phyloP scores from a whole-genome alignment of 192 early-diverging fungal genomes.

The Backusella luteola region DNA sequence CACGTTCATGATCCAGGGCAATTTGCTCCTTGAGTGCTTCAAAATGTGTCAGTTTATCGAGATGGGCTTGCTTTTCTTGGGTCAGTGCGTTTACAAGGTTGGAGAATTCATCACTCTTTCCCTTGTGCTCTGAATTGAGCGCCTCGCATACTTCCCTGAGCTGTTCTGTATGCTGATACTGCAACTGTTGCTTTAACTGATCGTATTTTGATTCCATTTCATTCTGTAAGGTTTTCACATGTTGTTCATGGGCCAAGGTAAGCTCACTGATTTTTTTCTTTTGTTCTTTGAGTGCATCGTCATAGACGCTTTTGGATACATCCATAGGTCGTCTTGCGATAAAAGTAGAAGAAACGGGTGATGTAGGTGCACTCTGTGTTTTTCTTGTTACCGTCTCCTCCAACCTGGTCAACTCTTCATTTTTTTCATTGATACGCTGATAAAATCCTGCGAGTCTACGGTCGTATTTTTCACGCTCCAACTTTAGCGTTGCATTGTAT shows the following conservation, averaged over 20 bases:
- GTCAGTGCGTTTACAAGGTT: not conserved
- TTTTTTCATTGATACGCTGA: not conserved
- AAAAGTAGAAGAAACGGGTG: not conserved
- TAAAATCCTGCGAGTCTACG: not conserved
- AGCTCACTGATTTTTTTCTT: not conserved
- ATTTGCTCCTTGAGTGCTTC: slow-evolving; percentile 8
- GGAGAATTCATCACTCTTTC: not conserved
- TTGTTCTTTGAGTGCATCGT: not conserved
- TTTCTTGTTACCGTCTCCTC: not conserved
- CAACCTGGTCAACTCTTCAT: not conserved
- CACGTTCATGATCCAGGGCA: not conserved
- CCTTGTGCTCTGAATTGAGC: not conserved
- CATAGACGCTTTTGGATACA: not conserved
- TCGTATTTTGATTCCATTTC: not conserved
- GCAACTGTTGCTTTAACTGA: not conserved
- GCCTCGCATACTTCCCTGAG: not conserved
- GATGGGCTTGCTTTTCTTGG: not conserved
- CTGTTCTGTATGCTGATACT: not conserved
- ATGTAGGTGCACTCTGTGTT: slow-evolving; percentile 5
- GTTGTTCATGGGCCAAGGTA: not conserved
- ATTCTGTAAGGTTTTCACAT: not conserved
- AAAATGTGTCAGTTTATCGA: not conserved
- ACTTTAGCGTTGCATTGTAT: not conserved
- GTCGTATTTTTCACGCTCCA: slow-evolving; percentile 8
- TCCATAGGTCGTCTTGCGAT: not conserved